Evolutionary conservation across 169 alveolate genomes (phyloP).

Genomic region (Plasmodium billcollinsi): DNA sequence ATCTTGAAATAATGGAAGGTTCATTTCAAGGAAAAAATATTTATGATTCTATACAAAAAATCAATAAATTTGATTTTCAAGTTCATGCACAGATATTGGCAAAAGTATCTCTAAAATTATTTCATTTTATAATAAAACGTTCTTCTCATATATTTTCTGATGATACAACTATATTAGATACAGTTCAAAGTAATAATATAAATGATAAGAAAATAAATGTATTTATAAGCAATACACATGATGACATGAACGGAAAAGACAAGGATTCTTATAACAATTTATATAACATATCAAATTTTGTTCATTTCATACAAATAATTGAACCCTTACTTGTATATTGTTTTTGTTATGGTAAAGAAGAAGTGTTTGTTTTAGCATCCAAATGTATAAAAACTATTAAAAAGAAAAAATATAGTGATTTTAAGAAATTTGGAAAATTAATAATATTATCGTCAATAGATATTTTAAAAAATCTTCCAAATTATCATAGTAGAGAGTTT

Average conservation of each 20-base stretch:
- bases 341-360: constrained; percentile 74
- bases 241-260: neutral
- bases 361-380: constrained; percentile 62
- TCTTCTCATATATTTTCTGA: neutral
- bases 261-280: neutral
- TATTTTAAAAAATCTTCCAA: constrained; percentile 73
- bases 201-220: neutral
- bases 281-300: neutral
- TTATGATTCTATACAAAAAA: constrained; percentile 28
- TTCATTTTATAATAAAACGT: constrained; percentile 24
- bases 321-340: constrained; percentile 76
- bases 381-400: constrained; percentile 62
- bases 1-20: constrained; percentile 55
- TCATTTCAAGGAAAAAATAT: constrained; percentile 65
- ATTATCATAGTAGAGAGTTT: constrained; percentile 74
- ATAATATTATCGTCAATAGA: constrained; percentile 60
- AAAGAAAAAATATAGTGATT: constrained; percentile 36
- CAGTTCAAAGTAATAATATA: neutral
- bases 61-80: constrained; percentile 66
- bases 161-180: neutral
- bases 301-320: constrained; percentile 28
- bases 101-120: constrained; percentile 30
- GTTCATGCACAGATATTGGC: constrained; percentile 69
- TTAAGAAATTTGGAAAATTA: constrained; percentile 67
- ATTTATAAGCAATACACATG: neutral